These are phyloP conservation scores for Manihot esculenta DNA, from an alignment of 441 rosid species.

Conservation along the genomic window DNA sequence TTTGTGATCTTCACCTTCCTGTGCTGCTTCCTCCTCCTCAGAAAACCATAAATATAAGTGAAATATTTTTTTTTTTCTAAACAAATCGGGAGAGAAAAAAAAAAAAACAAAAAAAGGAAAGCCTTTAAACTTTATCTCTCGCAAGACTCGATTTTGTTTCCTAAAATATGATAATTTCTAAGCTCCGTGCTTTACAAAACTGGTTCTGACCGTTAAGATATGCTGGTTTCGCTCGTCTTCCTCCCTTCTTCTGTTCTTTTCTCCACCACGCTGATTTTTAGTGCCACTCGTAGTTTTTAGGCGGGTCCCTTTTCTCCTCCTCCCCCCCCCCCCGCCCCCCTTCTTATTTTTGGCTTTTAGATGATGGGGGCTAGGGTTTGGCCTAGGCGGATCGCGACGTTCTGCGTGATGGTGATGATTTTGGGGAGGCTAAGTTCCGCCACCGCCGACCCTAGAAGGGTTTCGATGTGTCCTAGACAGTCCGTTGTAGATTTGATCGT, in stretches of 20 bases:
- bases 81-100: too few species aligned
- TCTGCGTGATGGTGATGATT: slow-evolving; percentile 21
- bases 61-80: too few species aligned
- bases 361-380: slow-evolving; percentile 43
- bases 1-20: slow-evolving; percentile 2
- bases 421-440: slow-evolving; percentile 37
- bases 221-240: background rate
- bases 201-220: background rate
- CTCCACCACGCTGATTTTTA: background rate
- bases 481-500: slow-evolving; percentile 49
- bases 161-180: background rate
- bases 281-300: background rate
- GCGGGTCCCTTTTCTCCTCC: background rate
- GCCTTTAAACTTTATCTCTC: too few species aligned
- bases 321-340: background rate
- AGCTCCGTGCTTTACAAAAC: background rate
- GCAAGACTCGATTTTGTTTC: background rate
- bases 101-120: too few species aligned
- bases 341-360: background rate
- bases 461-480: slow-evolving; percentile 47
- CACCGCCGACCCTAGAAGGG: slow-evolving; percentile 24
- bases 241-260: background rate
- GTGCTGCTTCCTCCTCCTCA: too few species aligned
- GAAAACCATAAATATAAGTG: background rate
- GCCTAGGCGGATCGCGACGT: slow-evolving; percentile 41